Percentiles rank a stretch among this genome's conserved stretches.
phyloP scores from a whole-genome alignment of 495 filamentous ascomycete genomes.

The Elaphomyces granulatus region DNA sequence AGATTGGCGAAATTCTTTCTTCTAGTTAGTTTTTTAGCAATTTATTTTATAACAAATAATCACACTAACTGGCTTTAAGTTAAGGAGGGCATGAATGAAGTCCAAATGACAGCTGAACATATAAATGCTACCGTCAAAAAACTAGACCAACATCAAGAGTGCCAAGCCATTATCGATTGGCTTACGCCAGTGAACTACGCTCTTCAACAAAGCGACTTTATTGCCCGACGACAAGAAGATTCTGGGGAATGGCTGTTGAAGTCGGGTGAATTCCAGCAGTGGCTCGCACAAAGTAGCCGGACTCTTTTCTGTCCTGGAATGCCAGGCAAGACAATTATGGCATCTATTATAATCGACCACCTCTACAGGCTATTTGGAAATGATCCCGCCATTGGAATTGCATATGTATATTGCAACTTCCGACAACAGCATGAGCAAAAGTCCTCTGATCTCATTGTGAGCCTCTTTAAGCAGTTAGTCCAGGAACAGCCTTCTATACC shows the following conservation, averaged over 20 bases:
- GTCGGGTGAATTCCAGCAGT: conserved; percentile 16
- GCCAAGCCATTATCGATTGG: conserved; percentile 16
- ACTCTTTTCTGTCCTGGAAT: conserved; percentile 27
- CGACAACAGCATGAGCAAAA: conserved; percentile 15
- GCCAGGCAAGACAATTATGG: conserved; percentile 29
- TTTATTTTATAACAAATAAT: too few relatives aligned
- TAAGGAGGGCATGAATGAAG: too few relatives aligned
- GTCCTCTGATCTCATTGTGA: conserved; percentile 8
- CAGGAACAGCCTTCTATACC: conserved; percentile 9
- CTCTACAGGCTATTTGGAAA: conserved; percentile 9
- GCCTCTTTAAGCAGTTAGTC: conserved; percentile 19
- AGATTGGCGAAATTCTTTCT: background rate
- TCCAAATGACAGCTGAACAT: too few relatives aligned
- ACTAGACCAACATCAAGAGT: too few relatives aligned
- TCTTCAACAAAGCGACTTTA: conserved; percentile 7
- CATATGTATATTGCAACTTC: conserved; percentile 31
- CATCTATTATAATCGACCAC: conserved; percentile 23
- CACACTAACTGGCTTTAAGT: too few relatives aligned
- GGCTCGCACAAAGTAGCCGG: conserved; percentile 13
- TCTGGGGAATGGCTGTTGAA: conserved; percentile 33
- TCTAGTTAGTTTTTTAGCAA: too few relatives aligned
- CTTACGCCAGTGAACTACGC: conserved; percentile 9
- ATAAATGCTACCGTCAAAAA: too few relatives aligned
- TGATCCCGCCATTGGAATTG: conserved; percentile 12
- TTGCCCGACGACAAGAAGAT: conserved; percentile 14